A percentile compares a stretch with the other conserved stretches of the same genome.
These are phyloP conservation scores for Kickxella alabastrina DNA, from an alignment of 192 early-diverging fungal genomes.

Conservation along the genomic window DNA sequence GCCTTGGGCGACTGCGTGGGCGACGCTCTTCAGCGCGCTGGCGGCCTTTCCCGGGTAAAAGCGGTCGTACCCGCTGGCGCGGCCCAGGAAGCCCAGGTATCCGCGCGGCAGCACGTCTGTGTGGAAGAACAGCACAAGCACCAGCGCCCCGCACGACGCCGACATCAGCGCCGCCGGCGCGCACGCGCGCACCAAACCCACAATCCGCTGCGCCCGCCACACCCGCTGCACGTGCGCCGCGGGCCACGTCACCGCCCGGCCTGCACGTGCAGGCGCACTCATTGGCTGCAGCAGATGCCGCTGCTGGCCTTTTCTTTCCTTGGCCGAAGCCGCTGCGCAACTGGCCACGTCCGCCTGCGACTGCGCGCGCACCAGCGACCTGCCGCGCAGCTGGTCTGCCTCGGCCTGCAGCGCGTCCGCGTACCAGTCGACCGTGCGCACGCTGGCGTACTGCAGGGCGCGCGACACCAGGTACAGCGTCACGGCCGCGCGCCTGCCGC, in stretches of 20 bases:
- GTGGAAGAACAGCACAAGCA: constrained; percentile 54
- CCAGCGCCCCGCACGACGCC: constrained; percentile 26
- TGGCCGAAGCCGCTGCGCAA: no score
- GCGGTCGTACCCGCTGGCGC: constrained; percentile 28
- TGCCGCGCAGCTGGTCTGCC: constrained; percentile 20
- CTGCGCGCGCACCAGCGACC: constrained; percentile 32
- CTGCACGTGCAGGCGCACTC: background rate
- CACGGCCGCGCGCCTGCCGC: constrained; percentile 57
- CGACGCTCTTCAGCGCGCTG: constrained; percentile 12
- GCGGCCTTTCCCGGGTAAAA: constrained; percentile 15
- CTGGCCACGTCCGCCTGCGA: constrained; percentile 7
- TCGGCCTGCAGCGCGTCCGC: constrained; percentile 18
- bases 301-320: background rate
- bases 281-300: constrained; percentile 5
- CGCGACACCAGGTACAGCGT: constrained; percentile 63
- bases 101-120: constrained; percentile 56
- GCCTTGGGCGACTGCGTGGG: constrained; percentile 3
- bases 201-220: background rate
- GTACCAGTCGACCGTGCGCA: constrained; percentile 63
- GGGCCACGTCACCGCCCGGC: constrained; percentile 10
- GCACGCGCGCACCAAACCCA: constrained; percentile 10
- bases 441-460: constrained; percentile 58
- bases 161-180: constrained; percentile 40
- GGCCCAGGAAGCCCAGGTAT: constrained; percentile 56
- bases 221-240: constrained; percentile 7